phyloP scores from a whole-genome alignment of 2,329 filamentous ascomycete genomes.

The Clonostachys chloroleuca region DNA sequence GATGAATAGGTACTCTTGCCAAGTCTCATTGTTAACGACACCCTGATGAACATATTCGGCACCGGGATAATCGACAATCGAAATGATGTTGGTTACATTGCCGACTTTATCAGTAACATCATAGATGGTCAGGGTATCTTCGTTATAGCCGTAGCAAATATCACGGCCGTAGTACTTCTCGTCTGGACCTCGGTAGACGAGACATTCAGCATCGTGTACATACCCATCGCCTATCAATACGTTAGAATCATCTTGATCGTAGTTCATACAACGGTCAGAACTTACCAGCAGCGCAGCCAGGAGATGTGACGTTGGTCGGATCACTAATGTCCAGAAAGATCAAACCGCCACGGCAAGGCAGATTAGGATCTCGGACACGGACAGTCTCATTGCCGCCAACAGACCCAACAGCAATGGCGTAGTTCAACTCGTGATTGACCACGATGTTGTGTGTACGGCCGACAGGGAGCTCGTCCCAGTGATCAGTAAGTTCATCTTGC shows the following conservation, averaged over 20 bases:
- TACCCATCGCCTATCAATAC: conserved; percentile 34
- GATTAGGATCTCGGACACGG: conserved; percentile 3
- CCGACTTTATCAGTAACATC: conserved; percentile 41
- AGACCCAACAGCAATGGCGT: conserved; percentile 35
- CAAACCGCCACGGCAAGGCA: conserved; percentile 38
- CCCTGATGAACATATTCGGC: conserved; percentile 53
- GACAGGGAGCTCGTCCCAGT: conserved; percentile 13
- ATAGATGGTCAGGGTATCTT: conserved; percentile 40
- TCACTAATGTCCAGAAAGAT: conserved; percentile 52
- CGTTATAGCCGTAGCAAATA: conserved; percentile 17
- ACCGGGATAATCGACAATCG: conserved; percentile 47
- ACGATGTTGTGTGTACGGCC: conserved; percentile 50
- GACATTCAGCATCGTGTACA: conserved; percentile 47
- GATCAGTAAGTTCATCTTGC: conserved; percentile 20
- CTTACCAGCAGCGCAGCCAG: conserved; percentile 34
- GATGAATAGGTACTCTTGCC: conserved; percentile 34
- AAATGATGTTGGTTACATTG: conserved; percentile 36
- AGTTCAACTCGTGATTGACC: conserved; percentile 37
- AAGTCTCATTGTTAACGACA: conserved; percentile 38
- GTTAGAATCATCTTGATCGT: no score
- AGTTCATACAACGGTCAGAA: no score
- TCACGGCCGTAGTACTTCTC: conserved; percentile 29
- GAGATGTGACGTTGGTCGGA: conserved; percentile 41
- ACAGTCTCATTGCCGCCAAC: conserved; percentile 22
- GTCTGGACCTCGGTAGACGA: conserved; percentile 46